A percentile compares a stretch with the other conserved stretches of the same genome.
phyloP scores from a whole-genome alignment of 345 rosid species.

The Acer campestre region DNA sequence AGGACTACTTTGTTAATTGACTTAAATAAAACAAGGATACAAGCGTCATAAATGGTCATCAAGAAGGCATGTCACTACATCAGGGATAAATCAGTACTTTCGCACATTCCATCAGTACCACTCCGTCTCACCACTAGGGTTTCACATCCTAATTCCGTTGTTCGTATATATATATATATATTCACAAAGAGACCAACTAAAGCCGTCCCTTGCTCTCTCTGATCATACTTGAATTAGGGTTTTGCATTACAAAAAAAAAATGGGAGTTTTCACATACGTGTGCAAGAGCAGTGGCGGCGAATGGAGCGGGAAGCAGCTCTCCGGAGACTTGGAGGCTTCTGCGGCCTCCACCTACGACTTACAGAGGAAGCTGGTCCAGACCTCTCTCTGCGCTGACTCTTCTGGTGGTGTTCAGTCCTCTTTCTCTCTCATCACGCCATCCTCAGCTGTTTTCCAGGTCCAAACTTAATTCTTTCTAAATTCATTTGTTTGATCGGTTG shows the following conservation, averaged over 20 bases:
- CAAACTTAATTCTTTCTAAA: no score
- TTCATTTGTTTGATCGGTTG: no score
- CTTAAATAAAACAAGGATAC: no score
- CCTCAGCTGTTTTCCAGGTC: slow-evolving; percentile 86
- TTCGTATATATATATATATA: not conserved
- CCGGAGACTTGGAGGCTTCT: slow-evolving; percentile 73
- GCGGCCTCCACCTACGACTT: slow-evolving; percentile 69
- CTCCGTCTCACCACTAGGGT: not conserved
- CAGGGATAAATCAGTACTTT: not conserved
- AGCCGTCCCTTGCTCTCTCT: not conserved
- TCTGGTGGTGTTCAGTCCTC: slow-evolving; percentile 85
- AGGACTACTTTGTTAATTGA: no score
- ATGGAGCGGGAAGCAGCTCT: slow-evolving; percentile 73
- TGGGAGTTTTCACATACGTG: slow-evolving; percentile 80
- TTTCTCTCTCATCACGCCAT: slow-evolving; percentile 68
- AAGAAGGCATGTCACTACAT: no score
- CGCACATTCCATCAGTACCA: no score
- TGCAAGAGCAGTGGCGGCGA: slow-evolving; percentile 60
- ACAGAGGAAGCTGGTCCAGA: slow-evolving; percentile 76
- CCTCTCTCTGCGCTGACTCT: slow-evolving; percentile 58
- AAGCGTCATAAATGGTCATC: no score
- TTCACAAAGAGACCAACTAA: not conserved
- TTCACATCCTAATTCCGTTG: not conserved
- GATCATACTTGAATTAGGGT: not conserved
- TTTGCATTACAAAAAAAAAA: slow-evolving; percentile 11